Base-by-base conservation (phyloP, 352 stramenopile genomes). In the Phytophthora brassicae region DNA sequence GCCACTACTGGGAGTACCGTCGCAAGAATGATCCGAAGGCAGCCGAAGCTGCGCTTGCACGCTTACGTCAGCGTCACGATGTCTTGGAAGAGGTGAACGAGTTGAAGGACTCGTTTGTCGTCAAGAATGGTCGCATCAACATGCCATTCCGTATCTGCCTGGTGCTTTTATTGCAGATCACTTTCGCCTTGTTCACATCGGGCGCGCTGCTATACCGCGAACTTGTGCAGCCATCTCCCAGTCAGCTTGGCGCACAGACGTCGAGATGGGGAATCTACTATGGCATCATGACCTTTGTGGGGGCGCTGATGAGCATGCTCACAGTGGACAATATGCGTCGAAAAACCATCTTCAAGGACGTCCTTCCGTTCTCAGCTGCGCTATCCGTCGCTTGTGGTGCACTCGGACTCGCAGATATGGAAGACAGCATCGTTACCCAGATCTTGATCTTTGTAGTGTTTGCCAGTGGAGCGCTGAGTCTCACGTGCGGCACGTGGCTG, bases 271-370 rank as follows among this genome's bases (percentile, higher is more conserved):
- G 86, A 33, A 60, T 88, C 12, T 79, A 83, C 41, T 89, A 80
- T 47, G 68, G 66, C 3, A 38, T 88, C 23, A 83, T 70, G 49
- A 75, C 35, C 1, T 67, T 72, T 5, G 57, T 75, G 3, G 86
- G 86, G 26, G 68, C 87, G 7, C 70, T 65, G 31, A 89, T 94
- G 33, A 84, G 84, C 36, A 86, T 85, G 52, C 89, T 93, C 51
- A 68, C 90, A 28, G 78, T 94, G 44, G 86, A 93, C 61, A 90
- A 87, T 35, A 81, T 95, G 49, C 79, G 85, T n/a, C 82, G 86
- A 44, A 94, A 95, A 68, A 95, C 86, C 16, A 89, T 95, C 17
- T 57, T 95, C 39, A 95, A 95, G 62, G 86, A 95, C 51, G 90
- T 94, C 26, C 49, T 94, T 54, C 84, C 84, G 26, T 90, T 92